Evolutionary conservation across 2,329 filamentous ascomycete genomes (phyloP).

Genomic region (Teratosphaeria viscida): DNA sequence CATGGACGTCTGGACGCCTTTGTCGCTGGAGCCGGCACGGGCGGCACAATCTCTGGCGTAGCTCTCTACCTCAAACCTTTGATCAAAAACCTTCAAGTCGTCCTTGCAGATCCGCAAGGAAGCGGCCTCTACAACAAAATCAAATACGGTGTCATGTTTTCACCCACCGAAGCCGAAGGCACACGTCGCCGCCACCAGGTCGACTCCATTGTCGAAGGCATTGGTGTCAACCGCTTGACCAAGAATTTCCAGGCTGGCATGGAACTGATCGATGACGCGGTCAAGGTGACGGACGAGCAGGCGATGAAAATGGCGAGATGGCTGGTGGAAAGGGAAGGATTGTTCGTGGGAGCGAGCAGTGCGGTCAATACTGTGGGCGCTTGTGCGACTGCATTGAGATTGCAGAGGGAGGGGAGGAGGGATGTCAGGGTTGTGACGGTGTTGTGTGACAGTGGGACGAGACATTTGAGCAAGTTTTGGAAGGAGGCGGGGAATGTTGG

Average conservation of each 20-base stretch:
- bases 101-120: conserved; percentile 88
- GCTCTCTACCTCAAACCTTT: conserved; percentile 70
- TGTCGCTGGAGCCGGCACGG: conserved; percentile 86
- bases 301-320: conserved; percentile 90
- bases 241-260: conserved; percentile 82
- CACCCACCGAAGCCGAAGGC: conserved; percentile 76
- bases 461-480: conserved; percentile 81
- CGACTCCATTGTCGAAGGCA: conserved; percentile 90
- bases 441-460: conserved; percentile 65
- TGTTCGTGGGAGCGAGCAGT: conserved; percentile 89
- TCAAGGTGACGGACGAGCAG: conserved; percentile 79
- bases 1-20: conserved; percentile 70
- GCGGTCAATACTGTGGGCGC: conserved; percentile 92
- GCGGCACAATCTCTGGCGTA: conserved; percentile 84
- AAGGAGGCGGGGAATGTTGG: conserved; percentile 59
- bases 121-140: conserved; percentile 89
- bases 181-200: conserved; percentile 83
- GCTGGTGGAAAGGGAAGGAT: conserved; percentile 89
- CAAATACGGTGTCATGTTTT: conserved; percentile 92
- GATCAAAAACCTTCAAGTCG: conserved; percentile 54
- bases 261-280: conserved; percentile 79
- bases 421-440: conserved; percentile 62
- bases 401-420: conserved; percentile 30
- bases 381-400: conserved; percentile 53
- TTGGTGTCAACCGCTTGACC: conserved; percentile 91